Evolutionary conservation across 2,329 filamentous ascomycete species (phyloP).

Genomic region (Hyphodiscus sp.): DNA sequence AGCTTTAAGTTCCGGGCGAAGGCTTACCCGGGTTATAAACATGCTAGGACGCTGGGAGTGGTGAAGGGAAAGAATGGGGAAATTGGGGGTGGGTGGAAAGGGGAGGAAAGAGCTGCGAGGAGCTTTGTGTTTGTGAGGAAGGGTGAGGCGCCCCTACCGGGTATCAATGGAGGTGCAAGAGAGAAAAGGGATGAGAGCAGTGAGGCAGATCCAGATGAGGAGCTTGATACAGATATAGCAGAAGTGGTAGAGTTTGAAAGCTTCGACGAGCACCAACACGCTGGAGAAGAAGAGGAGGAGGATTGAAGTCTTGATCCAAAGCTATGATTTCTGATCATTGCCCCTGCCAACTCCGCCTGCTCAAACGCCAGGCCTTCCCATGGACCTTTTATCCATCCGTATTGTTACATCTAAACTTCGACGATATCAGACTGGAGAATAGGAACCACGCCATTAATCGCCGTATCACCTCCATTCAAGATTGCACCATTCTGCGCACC

Average conservation of each 20-base stretch:
- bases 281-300: constrained; percentile 10
- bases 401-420: constrained; percentile 9
- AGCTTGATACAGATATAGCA: constrained; percentile 27
- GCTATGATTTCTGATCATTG: not conserved
- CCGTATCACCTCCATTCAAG: constrained; percentile 6
- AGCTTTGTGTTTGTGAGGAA: constrained; percentile 58
- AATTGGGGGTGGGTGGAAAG: constrained; percentile 40
- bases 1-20: constrained; percentile 63
- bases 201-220: constrained; percentile 27
- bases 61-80: constrained; percentile 44
- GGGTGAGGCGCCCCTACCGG: constrained; percentile 38
- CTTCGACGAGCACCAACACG: constrained; percentile 24
- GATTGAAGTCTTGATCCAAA: not conserved
- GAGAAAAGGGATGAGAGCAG: constrained; percentile 18
- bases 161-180: constrained; percentile 24
- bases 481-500: constrained; percentile 18
- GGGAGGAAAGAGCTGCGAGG: constrained; percentile 46
- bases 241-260: constrained; percentile 22
- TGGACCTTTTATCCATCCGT: not conserved
- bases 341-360: constrained; percentile 1
- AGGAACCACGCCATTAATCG: constrained; percentile 11
- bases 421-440: constrained; percentile 20
- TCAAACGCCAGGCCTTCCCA: constrained; percentile 7
- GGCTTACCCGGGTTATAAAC: constrained; percentile 67
- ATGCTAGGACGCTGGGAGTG: constrained; percentile 66